These are phyloP conservation scores for Brasilioporus rufonigricans DNA, from an alignment of 768 basidiomycete species.

Conservation along the genomic window DNA sequence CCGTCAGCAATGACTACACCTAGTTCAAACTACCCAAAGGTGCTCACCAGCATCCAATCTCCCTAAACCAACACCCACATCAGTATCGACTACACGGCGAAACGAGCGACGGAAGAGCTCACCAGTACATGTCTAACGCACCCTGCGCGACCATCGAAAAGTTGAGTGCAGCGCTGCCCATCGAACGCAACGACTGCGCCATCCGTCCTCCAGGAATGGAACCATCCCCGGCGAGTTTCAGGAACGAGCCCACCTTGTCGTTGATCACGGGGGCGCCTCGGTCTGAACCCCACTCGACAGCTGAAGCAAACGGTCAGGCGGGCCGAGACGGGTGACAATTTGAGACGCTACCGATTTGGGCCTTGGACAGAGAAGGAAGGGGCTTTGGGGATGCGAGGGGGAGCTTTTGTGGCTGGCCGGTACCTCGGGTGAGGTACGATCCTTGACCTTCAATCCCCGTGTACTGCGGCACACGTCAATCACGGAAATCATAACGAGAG, in stretches of 20 bases:
- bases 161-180: slow-evolving; percentile 85
- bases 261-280: slow-evolving; percentile 50
- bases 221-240: slow-evolving; percentile 71
- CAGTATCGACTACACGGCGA: background rate
- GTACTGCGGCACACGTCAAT: slow-evolving; percentile 46
- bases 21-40: background rate
- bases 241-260: slow-evolving; percentile 65
- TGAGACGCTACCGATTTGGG: slow-evolving; percentile 53
- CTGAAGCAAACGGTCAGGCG: slow-evolving; percentile 33
- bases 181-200: slow-evolving; percentile 78
- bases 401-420: slow-evolving; percentile 48
- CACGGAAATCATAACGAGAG: background rate
- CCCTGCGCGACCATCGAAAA: slow-evolving; percentile 87
- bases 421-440: slow-evolving; percentile 62
- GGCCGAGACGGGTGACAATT: background rate
- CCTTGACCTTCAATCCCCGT: slow-evolving; percentile 78
- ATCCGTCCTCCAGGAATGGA: slow-evolving; percentile 70
- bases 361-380: slow-evolving; percentile 65
- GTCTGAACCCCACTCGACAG: slow-evolving; percentile 89
- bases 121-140: slow-evolving; percentile 86
- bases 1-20: background rate
- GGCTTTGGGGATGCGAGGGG: slow-evolving; percentile 67
- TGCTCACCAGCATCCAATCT: slow-evolving; percentile 71
- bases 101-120: slow-evolving; percentile 16
- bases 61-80: slow-evolving; percentile 43